Conservation (phyloP, 169 alveolate species). For the Amoebophrya sp. region DNA sequence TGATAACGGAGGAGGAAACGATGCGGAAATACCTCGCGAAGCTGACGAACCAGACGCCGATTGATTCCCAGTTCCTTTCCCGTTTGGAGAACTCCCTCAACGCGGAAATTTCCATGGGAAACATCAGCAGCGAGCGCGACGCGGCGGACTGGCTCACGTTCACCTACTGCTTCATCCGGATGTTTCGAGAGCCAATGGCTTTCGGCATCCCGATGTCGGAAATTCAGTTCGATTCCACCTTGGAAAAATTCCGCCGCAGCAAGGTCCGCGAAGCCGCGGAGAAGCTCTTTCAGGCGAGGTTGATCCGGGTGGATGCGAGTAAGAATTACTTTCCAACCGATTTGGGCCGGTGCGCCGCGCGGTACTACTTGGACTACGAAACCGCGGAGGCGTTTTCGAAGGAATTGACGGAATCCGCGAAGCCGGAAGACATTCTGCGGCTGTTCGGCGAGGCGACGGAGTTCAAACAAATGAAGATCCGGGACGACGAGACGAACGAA, state of each 20-base stretch:
- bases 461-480: slow-evolving; percentile 45
- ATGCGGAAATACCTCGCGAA: not conserved
- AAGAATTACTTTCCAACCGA: slow-evolving; percentile 66
- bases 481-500: slow-evolving; percentile 37
- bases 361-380: slow-evolving; percentile 72
- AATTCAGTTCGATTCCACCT: not conserved
- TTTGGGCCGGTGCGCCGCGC: slow-evolving; percentile 75
- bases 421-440: slow-evolving; percentile 38
- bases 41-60: slow-evolving; percentile 84
- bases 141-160: slow-evolving; percentile 91
- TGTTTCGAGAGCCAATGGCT: slow-evolving; percentile 53
- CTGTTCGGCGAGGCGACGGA: slow-evolving; percentile 52
- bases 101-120: slow-evolving; percentile 90
- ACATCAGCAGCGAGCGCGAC: slow-evolving; percentile 77
- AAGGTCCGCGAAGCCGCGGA: slow-evolving; percentile 38
- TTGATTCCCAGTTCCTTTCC: slow-evolving; percentile 84
- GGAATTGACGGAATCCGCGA: slow-evolving; percentile 33
- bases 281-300: slow-evolving; percentile 40
- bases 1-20: slow-evolving; percentile 17
- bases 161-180: slow-evolving; percentile 90
- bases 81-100: slow-evolving; percentile 89
- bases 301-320: slow-evolving; percentile 50
- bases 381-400: slow-evolving; percentile 51
- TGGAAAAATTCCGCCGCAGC: not conserved
- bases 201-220: slow-evolving; percentile 42